Evolutionary conservation across 495 filamentous ascomycete genomes (phyloP), one percentile per base, ranked within the genome.

Genomic region (Penicillium daleae): DNA sequence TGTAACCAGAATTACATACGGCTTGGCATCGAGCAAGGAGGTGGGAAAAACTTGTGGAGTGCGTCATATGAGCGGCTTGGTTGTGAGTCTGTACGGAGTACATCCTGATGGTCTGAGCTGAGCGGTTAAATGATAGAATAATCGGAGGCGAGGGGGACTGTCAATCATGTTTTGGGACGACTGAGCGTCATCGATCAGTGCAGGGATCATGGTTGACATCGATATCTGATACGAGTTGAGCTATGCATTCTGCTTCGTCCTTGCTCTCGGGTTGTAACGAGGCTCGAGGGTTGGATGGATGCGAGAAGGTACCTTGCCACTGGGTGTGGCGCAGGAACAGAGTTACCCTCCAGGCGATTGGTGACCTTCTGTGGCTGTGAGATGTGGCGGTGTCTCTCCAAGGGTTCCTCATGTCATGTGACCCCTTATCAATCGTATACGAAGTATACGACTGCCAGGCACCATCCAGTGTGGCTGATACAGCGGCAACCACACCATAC

Each of bases 21-120:
- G 22, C 17, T 2, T 17, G 17, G 46, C 5, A 27, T 13, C n/a
- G n/a, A 46, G 17, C 21, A n/a, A 17, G 22, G 10, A 26, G 46
- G 22, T 1, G 22, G 22, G 1, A n/a, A n/a, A 12, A 44, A 22
- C 22, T 3, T 46, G 19, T 50, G 12, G 29, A 50, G 26, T 50
- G 46, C 46, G 46, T 29, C 46, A 29, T 29, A 27, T 29, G 46
- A 3, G 46, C 24, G 42, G 42, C 42, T 46, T 50, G 46, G 22
- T 3, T 50, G 24, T 6, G 24, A 8, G n/a, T n/a, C n/a, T n/a
- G n/a, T n/a, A n/a, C n/a, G n/a, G n/a, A n/a, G n/a, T n/a, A n/a
- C n/a, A n/a, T n/a, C n/a, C n/a, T n/a, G n/a, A n/a, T n/a, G 46
- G 46, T 17, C 46, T 29, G 24, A 50, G 46, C 46, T 50, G 46